Conservation (phyloP, 306 rosid species). For the Vigna hirtella region DNA sequence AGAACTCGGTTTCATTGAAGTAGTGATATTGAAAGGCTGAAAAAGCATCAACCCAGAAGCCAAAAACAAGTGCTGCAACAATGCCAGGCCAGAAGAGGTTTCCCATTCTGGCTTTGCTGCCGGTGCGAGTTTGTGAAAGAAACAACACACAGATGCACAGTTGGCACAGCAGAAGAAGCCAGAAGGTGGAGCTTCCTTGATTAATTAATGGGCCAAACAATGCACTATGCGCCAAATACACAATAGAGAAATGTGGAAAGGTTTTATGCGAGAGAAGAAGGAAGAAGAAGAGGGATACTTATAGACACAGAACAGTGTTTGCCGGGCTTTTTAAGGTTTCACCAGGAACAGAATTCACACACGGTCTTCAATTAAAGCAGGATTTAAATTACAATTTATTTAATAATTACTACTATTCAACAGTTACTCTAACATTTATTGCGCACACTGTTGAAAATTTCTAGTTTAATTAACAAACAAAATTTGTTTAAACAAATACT, state of each 20-base stretch:
- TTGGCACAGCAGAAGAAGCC: slow-evolving; percentile 1
- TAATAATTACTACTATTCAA: neutral
- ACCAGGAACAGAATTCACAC: neutral
- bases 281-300: slow-evolving; percentile 32
- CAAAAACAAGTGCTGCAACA: slow-evolving; percentile 49
- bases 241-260: neutral
- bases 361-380: neutral
- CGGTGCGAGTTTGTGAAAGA: neutral
- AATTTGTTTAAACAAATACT: too few species aligned
- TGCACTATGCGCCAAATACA: neutral
- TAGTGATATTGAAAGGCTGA: slow-evolving; percentile 27
- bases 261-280: neutral
- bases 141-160: neutral
- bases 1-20: slow-evolving; percentile 65
- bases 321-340: slow-evolving; percentile 52
- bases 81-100: slow-evolving; percentile 55
- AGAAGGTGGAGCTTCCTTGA: neutral
- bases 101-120: slow-evolving; percentile 42
- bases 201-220: neutral
- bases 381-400: neutral
- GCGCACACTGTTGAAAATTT: neutral
- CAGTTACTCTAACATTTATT: neutral
- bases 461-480: neutral
- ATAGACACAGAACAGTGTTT: slow-evolving; percentile 20
- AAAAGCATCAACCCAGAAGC: slow-evolving; percentile 58